phyloP scores from a whole-genome alignment of 768 basidiomycete species.

The Thelephora ganbajun region DNA sequence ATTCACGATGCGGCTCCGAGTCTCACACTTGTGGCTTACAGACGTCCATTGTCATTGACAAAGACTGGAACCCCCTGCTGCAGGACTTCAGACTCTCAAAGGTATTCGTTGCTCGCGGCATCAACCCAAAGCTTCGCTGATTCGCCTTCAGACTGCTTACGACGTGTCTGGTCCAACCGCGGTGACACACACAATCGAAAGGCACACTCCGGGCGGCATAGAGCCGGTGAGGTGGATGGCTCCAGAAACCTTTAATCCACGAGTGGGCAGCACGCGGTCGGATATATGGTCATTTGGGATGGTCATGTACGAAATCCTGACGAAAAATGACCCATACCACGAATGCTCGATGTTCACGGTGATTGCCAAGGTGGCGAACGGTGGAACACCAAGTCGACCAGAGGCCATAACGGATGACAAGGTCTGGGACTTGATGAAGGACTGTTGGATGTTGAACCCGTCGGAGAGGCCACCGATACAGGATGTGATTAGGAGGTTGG shows the following conservation, averaged over 20 bases:
- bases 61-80: background rate
- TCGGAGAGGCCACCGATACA: background rate
- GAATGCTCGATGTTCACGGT: slow-evolving; percentile 27
- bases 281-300: background rate
- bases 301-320: background rate
- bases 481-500: background rate
- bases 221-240: too few species aligned
- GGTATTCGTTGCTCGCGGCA: background rate
- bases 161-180: too few species aligned
- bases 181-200: too few species aligned
- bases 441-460: background rate
- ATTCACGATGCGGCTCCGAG: background rate
- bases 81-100: background rate
- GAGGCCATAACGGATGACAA: background rate
- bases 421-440: background rate
- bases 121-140: too few species aligned
- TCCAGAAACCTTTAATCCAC: background rate
- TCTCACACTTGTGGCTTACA: background rate
- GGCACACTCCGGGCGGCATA: too few species aligned
- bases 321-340: too few species aligned
- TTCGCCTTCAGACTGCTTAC: too few species aligned
- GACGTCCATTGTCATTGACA: background rate
- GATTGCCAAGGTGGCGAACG: slow-evolving; percentile 26
- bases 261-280: background rate
- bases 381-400: slow-evolving; percentile 7